Conservation (phyloP, 2,329 filamentous ascomycete species). For the Aspergillus unguis region DNA sequence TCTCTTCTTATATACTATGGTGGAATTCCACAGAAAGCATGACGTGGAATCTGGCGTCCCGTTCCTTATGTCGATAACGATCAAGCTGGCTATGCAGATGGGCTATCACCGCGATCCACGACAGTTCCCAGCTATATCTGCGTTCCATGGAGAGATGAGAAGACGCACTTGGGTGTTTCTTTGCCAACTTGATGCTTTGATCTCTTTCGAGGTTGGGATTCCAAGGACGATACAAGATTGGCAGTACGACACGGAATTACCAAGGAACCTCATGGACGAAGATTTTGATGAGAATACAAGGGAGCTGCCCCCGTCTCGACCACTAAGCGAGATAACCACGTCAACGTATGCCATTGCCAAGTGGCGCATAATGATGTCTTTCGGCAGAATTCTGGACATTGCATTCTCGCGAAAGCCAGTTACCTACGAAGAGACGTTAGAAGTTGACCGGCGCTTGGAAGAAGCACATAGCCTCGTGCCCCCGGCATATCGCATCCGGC, state of each 20-base stretch:
- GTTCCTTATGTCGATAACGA: conserved; percentile 53
- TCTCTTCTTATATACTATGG: conserved; percentile 28
- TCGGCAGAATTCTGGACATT: conserved; percentile 39
- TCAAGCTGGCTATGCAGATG: conserved; percentile 60
- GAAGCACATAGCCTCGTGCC: conserved; percentile 27
- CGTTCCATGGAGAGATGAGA: conserved; percentile 56
- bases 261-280: conserved; percentile 58
- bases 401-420: conserved; percentile 32
- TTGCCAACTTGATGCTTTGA: conserved; percentile 58
- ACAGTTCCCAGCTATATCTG: conserved; percentile 52
- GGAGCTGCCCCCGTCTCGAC: conserved; percentile 53
- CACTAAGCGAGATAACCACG: conserved; percentile 53
- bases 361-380: conserved; percentile 32
- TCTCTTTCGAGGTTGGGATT: conserved; percentile 63
- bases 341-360: conserved; percentile 38
- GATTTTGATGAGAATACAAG: conserved; percentile 54
- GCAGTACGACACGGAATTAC: conserved; percentile 58
- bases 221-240: conserved; percentile 60
- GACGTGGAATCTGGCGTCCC: conserved; percentile 52
- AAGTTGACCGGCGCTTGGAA: conserved; percentile 35
- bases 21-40: conserved; percentile 30
- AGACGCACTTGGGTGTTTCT: conserved; percentile 42
- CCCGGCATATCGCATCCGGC: conserved; percentile 21
- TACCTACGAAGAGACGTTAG: conserved; percentile 37
- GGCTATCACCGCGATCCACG: conserved; percentile 59